Percentiles rank a stretch among this genome's conserved stretches.
Evolutionary conservation across 2,329 filamentous ascomycete genomes (phyloP).

Genomic region (Stagonosporopsis chrysanthemi): DNA sequence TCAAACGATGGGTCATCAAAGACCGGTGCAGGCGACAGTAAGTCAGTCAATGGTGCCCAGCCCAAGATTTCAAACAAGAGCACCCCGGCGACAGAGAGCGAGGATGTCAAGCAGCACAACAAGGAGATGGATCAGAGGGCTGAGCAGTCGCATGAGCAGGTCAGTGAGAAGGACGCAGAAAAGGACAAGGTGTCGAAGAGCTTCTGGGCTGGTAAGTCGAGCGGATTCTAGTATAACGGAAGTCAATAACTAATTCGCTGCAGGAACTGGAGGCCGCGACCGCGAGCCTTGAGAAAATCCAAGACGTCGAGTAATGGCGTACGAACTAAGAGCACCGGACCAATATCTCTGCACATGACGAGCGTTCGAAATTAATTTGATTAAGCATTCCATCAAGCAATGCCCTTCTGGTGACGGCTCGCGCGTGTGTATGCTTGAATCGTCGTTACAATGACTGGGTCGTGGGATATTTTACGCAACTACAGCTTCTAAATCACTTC

Average conservation of each 20-base stretch:
- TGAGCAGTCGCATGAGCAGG: conserved; percentile 52
- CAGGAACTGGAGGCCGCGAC: conserved; percentile 40
- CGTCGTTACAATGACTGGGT: no score
- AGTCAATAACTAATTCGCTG: conserved; percentile 17
- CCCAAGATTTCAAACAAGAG: conserved; percentile 54
- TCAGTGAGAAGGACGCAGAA: conserved; percentile 46
- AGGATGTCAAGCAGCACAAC: conserved; percentile 55
- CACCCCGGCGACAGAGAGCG: conserved; percentile 44
- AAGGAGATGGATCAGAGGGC: conserved; percentile 53
- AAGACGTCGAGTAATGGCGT: neutral
- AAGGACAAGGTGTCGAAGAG: conserved; percentile 52
- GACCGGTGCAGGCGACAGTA: conserved; percentile 21
- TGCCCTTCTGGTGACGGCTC: neutral
- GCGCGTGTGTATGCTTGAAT: neutral
- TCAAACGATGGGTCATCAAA: conserved; percentile 21
- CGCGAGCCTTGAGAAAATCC: conserved; percentile 27
- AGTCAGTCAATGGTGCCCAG: conserved; percentile 48
- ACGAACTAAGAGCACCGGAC: neutral
- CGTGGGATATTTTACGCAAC: neutral
- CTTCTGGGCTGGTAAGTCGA: conserved; percentile 51
- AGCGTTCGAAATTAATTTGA: neutral
- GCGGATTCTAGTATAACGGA: neutral
- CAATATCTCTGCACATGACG: neutral
- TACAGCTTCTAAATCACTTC: neutral
- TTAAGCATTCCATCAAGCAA: neutral